A percentile compares a stretch with the other conserved stretches of the same genome.
Evolutionary conservation across 805 yeast species (phyloP).

Genomic region (Wickerhamomyces silvicola): DNA sequence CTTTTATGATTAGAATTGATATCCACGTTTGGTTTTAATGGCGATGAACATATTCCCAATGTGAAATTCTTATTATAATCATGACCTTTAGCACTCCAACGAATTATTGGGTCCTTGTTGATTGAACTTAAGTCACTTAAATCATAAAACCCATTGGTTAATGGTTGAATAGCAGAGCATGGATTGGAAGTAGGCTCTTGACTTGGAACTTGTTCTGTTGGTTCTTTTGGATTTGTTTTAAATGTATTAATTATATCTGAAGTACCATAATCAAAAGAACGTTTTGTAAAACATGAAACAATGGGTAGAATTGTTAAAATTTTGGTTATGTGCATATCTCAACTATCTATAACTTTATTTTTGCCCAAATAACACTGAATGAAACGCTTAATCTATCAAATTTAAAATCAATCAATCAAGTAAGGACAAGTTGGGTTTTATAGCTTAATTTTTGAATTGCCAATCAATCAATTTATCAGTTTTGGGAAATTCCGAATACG

Average conservation of each 20-base stretch:
- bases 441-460: no score
- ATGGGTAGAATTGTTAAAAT: neutral
- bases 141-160: slow-evolving; percentile 33
- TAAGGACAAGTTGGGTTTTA: no score
- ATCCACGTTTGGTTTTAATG: slow-evolving; percentile 27
- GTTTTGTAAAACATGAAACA: slow-evolving; percentile 2
- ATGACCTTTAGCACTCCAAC: slow-evolving; percentile 67
- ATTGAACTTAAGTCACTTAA: slow-evolving; percentile 24
- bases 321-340: slow-evolving; percentile 1
- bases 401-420: no score
- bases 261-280: slow-evolving; percentile 16
- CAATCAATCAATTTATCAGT: no score
- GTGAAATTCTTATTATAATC: slow-evolving; percentile 71
- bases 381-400: no score
- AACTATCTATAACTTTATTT: slow-evolving; percentile 1
- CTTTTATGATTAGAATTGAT: slow-evolving; percentile 22
- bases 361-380: no score
- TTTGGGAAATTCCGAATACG: no score
- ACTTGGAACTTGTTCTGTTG: slow-evolving; percentile 5
- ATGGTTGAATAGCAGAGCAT: slow-evolving; percentile 38
- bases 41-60: slow-evolving; percentile 62
- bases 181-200: slow-evolving; percentile 22
- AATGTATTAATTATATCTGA: slow-evolving; percentile 13
- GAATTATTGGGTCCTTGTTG: slow-evolving; percentile 21
- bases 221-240: neutral